A percentile compares a stretch with the other conserved stretches of the same genome.
Conservation (phyloP, 1,284 basidiomycete species). For the Melampsora abietis-canadensis region DNA sequence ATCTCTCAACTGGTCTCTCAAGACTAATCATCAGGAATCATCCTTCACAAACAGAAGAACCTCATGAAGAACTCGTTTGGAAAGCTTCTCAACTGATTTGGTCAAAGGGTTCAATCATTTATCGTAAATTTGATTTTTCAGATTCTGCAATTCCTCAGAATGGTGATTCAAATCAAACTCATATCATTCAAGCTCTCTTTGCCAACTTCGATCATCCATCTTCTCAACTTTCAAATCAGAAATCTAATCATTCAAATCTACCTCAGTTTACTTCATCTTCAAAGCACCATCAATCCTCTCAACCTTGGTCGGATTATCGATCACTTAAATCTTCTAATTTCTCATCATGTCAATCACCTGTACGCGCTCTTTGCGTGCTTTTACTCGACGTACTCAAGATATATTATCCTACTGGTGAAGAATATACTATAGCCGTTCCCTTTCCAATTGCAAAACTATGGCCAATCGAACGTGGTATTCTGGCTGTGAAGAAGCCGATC, state of each 20-base stretch:
- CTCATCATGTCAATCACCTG: slow-evolving; percentile 44
- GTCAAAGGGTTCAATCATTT: slow-evolving; percentile 40
- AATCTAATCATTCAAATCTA: not conserved
- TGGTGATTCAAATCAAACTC: slow-evolving; percentile 18
- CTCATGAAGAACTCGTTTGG: slow-evolving; percentile 38
- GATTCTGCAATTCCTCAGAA: slow-evolving; percentile 8
- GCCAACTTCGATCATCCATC: slow-evolving; percentile 32
- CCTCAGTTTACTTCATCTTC: not conserved
- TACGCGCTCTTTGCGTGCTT: slow-evolving; percentile 70
- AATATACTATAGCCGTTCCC: slow-evolving; percentile 75
- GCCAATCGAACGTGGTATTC: slow-evolving; percentile 70
- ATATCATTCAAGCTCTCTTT: slow-evolving; percentile 43
- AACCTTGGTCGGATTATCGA: slow-evolving; percentile 39
- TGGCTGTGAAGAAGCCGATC: slow-evolving; percentile 55
- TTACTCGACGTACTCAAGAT: slow-evolving; percentile 70
- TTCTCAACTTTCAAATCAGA: slow-evolving; percentile 7
- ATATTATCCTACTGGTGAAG: slow-evolving; percentile 68
- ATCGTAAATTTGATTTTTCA: slow-evolving; percentile 41
- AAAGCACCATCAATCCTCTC: not conserved
- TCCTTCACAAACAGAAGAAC: slow-evolving; percentile 10
- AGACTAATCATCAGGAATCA: slow-evolving; percentile 19
- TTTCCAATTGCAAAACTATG: slow-evolving; percentile 74
- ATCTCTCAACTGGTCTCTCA: slow-evolving; percentile 36
- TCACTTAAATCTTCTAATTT: slow-evolving; percentile 17
- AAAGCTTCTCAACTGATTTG: slow-evolving; percentile 39